phyloP scores from a whole-genome alignment of 2,329 filamentous ascomycete species.

The Aspergillus sp. region DNA sequence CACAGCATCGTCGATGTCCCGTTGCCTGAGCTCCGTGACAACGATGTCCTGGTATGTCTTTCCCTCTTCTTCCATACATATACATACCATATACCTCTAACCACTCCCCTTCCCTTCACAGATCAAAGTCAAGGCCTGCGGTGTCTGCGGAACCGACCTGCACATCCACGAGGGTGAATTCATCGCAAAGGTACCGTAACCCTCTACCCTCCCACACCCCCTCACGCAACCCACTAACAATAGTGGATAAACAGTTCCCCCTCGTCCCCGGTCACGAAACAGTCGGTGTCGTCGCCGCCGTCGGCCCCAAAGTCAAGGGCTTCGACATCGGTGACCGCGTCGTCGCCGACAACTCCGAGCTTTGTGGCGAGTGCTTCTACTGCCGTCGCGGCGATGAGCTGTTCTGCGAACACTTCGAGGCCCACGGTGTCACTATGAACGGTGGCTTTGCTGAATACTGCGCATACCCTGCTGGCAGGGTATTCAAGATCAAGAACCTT shows the following conservation, averaged over 20 bases:
- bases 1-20: constrained; percentile 64
- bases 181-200: constrained; percentile 50
- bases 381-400: constrained; percentile 68
- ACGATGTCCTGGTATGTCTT: constrained; percentile 57
- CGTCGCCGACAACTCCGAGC: constrained; percentile 57
- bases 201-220: not conserved
- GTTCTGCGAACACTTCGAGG: constrained; percentile 69
- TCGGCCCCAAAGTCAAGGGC: constrained; percentile 60
- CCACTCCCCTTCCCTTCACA: constrained; percentile 18
- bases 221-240: not conserved
- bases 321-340: constrained; percentile 66
- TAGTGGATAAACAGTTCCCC: constrained; percentile 52
- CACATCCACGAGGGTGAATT: constrained; percentile 67
- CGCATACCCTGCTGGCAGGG: constrained; percentile 54
- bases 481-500: constrained; percentile 69
- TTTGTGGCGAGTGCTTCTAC: constrained; percentile 73
- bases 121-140: constrained; percentile 68
- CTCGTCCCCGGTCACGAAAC: constrained; percentile 70
- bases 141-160: constrained; percentile 61
- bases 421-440: constrained; percentile 61
- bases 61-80: not conserved
- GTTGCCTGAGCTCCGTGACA: constrained; percentile 60
- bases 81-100: not conserved
- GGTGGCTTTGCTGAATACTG: constrained; percentile 74
- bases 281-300: constrained; percentile 63